Conservation (phyloP, 805 yeast species). For the Kazachstania martiniae region DNA sequence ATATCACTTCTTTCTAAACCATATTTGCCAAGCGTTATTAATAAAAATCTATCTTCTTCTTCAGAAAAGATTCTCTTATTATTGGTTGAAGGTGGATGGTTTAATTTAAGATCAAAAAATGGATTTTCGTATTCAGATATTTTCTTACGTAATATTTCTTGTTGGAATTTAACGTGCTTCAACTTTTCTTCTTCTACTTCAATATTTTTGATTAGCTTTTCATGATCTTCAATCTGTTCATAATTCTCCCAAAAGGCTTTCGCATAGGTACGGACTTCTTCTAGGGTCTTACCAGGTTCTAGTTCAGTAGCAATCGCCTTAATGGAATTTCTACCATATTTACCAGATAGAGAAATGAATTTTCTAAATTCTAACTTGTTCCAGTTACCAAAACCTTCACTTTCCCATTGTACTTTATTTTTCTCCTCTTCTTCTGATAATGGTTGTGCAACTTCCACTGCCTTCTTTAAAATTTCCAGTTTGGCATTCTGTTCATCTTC, state of each 20-base stretch:
- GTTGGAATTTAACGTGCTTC: constrained; percentile 53
- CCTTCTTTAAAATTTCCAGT: constrained; percentile 51
- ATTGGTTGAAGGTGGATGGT: constrained; percentile 56
- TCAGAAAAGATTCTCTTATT: constrained; percentile 57
- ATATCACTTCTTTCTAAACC: constrained; percentile 76
- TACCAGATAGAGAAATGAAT: constrained; percentile 65
- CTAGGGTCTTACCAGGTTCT: constrained; percentile 62
- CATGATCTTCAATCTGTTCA: constrained; percentile 78
- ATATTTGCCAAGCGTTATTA: constrained; percentile 65
- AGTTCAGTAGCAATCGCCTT: constrained; percentile 66
- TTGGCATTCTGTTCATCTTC: constrained; percentile 36
- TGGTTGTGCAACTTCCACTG: constrained; percentile 65
- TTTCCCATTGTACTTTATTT: constrained; percentile 45
- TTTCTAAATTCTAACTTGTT: constrained; percentile 78
- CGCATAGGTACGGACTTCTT: constrained; percentile 72
- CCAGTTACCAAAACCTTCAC: constrained; percentile 74
- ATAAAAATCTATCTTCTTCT: constrained; percentile 82
- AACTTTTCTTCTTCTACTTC: constrained; percentile 86
- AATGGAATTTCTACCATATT: constrained; percentile 72
- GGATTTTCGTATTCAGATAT: constrained; percentile 64
- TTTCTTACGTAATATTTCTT: constrained; percentile 70
- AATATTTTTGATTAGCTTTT: constrained; percentile 66
- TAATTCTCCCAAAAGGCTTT: constrained; percentile 74
- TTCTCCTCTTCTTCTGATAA: constrained; percentile 73
- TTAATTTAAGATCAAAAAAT: constrained; percentile 65